These are phyloP conservation scores for Alternaria postmessia DNA, from an alignment of 2,329 filamentous ascomycete genomes.

Conservation along the genomic window DNA sequence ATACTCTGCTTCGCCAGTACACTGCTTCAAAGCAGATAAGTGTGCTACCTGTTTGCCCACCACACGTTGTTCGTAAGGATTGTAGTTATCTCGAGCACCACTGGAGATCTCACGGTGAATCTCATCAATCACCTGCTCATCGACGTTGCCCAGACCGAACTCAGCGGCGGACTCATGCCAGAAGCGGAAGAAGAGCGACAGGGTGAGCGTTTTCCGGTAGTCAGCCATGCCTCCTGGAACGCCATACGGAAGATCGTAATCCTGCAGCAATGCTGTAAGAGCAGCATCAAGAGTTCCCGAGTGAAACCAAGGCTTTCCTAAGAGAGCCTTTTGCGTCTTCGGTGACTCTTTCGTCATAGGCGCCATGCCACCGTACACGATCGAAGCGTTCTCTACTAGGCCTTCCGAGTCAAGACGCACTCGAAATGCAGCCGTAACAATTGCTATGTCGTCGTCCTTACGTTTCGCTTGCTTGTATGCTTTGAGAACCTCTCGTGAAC, in stretches of 20 bases:
- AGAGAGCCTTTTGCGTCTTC: constrained; percentile 73
- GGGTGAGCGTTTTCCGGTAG: constrained; percentile 85
- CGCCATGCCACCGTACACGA: constrained; percentile 95
- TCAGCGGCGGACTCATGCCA: constrained; percentile 84
- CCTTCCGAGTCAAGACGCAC: constrained; percentile 74
- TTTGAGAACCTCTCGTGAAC: constrained; percentile 79
- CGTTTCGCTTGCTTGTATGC: constrained; percentile 96
- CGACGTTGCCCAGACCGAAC: constrained; percentile 64
- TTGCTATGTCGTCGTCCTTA: constrained; percentile 97
- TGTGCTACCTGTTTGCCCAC: constrained; percentile 86
- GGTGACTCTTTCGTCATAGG: constrained; percentile 84
- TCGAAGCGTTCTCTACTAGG: constrained; percentile 73
- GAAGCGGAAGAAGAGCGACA: constrained; percentile 97
- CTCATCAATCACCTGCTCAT: constrained; percentile 78
- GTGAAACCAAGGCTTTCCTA: constrained; percentile 80
- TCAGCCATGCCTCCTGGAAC: constrained; percentile 97
- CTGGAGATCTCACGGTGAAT: constrained; percentile 83
- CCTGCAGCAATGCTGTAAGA: constrained; percentile 81
- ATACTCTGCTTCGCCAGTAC: constrained; percentile 91
- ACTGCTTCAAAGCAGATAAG: constrained; percentile 89
- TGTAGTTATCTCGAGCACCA: constrained; percentile 77
- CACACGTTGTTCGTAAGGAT: constrained; percentile 81
- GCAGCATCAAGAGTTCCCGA: constrained; percentile 82
- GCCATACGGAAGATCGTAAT: constrained; percentile 85
- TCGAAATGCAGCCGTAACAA: constrained; percentile 85